Evolutionary conservation across 441 rosid species (phyloP).

Genomic region (Jatropha podagrica): DNA sequence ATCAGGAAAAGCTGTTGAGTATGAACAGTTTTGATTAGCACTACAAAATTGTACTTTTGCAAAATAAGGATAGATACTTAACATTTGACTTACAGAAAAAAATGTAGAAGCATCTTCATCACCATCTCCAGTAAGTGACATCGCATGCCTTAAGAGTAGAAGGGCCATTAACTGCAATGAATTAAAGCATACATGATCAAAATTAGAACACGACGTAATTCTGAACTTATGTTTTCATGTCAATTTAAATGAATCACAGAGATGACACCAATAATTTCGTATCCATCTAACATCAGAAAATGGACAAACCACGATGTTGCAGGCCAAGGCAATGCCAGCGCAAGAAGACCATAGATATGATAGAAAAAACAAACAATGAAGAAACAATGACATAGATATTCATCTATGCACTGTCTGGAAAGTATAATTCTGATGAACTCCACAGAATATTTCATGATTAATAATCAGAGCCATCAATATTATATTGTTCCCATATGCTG

Average conservation of each 20-base stretch:
- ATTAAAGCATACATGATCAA: neutral
- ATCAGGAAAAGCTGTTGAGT: slow-evolving; percentile 55
- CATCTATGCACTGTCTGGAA: neutral
- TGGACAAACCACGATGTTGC: neutral
- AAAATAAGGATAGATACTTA: slow-evolving; percentile 8
- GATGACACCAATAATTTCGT: neutral
- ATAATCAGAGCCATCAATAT: neutral
- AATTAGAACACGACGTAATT: neutral
- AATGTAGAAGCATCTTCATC: slow-evolving; percentile 72
- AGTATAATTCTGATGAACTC: no score
- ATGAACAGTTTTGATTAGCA: slow-evolving; percentile 16
- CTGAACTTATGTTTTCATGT: neutral
- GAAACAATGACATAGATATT: neutral
- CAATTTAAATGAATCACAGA: neutral
- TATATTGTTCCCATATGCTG: neutral
- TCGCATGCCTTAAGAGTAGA: slow-evolving; percentile 79
- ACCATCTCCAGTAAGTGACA: slow-evolving; percentile 58
- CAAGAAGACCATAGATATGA: neutral
- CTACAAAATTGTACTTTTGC: neutral
- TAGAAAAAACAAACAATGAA: neutral
- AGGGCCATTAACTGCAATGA: slow-evolving; percentile 72
- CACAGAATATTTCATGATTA: neutral
- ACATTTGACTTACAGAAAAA: slow-evolving; percentile 60
- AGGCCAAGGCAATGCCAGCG: neutral
- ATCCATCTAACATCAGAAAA: neutral